Evolutionary conservation across 345 rosid genomes (phyloP), one percentile per base, ranked within the genome.

Genomic region (Turritis glabra): DNA sequence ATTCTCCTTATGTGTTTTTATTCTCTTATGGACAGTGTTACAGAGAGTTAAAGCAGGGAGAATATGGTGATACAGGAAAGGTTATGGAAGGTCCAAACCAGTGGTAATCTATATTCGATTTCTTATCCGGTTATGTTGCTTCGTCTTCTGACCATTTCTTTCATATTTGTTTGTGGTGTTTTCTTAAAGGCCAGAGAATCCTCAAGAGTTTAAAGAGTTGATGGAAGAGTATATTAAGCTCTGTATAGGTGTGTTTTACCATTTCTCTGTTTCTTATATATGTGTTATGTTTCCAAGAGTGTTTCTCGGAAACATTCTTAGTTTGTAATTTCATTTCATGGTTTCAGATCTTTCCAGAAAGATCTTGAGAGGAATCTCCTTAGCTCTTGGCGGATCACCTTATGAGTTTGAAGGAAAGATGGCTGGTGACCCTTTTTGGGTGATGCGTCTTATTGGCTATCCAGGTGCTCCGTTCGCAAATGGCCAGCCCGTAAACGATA

Each of bases 381-480:
- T 94, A 44, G 97, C 90, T 62, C 79, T 89, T 68, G 82, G 87
- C 1, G 90, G 95, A 77, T 80, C 86, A 72, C 86, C 86, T 1
- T 69, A 83, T 69, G 95, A 82, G 61, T 88, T 94, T 72, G 95
- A 91, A 74, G 91, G 95, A 30, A 80, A 86, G 64, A 85, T 73
- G 67, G 91, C 84, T 6, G 91, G 93, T 64, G 90, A 94, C 62
- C 85, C 98, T 38, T 94, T 91, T 85, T 94, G 98, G 96, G 95
- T 87, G 64, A 25, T 78, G 73, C 95, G 95, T 30, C 84, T 91
- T 55, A 85, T 91, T 73, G 90, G 98, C 37, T 94, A 91, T 72
- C 95, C 98, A 3, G 91, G 82, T 26, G 82, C 79, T 70, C 72
- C 84, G 37, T 50, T 75, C 61, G 44, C 57, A 4, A 46, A 59